Conservation (phyloP, 345 rosid genomes). For the Limnanthes douglasii region DNA sequence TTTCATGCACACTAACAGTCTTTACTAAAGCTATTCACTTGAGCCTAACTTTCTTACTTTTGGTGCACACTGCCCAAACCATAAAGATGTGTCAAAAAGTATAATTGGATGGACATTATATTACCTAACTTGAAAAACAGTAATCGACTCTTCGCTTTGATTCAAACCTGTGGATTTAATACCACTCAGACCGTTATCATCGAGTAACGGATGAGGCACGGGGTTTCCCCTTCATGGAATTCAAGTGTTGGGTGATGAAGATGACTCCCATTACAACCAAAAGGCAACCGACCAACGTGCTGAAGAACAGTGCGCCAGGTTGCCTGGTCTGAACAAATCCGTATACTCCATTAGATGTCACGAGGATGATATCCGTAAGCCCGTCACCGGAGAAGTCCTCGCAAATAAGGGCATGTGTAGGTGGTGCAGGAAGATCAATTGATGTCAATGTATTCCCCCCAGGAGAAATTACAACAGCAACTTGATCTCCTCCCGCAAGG, state of each 20-base stretch:
- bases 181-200: conserved; percentile 6
- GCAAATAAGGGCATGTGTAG: conserved; percentile 62
- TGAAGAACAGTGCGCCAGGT: conserved; percentile 98
- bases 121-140: too few species aligned
- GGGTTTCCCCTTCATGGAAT: conserved; percentile 71
- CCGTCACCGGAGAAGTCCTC: conserved; percentile 94
- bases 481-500: conserved; percentile 94
- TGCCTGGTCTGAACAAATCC: conserved; percentile 95
- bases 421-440: conserved; percentile 71
- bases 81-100: too few species aligned
- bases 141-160: too few species aligned
- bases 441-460: conserved; percentile 69
- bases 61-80: too few species aligned
- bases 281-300: conserved; percentile 91
- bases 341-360: conserved; percentile 79
- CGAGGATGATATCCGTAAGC: conserved; percentile 69
- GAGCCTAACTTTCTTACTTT: too few species aligned
- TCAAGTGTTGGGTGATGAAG: conserved; percentile 75
- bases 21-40: too few species aligned
- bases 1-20: too few species aligned
- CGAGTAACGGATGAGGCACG: conserved; percentile 42
- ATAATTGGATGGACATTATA: too few species aligned
- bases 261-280: conserved; percentile 86
- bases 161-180: too few species aligned
- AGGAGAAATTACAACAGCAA: conserved; percentile 67